These are phyloP conservation scores for Globisporangium polare DNA, from an alignment of 352 stramenopile species.

Conservation along the genomic window DNA sequence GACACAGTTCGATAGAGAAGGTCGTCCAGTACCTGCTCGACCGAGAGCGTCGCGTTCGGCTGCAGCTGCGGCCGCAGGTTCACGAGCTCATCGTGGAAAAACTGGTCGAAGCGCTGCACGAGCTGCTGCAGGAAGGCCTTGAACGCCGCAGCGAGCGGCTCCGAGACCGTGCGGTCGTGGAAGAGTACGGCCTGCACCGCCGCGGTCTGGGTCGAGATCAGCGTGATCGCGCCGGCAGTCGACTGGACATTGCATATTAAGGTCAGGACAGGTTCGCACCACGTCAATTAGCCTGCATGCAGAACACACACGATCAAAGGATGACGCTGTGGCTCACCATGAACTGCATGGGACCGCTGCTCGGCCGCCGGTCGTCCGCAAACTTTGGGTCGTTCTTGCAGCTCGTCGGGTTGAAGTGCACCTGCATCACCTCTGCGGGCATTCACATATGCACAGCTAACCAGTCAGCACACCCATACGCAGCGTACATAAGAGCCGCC, in stretches of 20 bases:
- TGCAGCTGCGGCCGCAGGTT: constrained; percentile 39
- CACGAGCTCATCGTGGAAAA: constrained; percentile 39
- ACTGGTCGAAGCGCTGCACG: constrained; percentile 40
- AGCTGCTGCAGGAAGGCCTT: constrained; percentile 59
- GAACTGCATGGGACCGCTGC: constrained; percentile 19
- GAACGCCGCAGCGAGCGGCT: constrained; percentile 39
- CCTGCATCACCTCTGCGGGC: constrained; percentile 53
- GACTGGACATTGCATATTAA: constrained; percentile 14
- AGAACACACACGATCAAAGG: neutral
- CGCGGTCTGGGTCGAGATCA: constrained; percentile 66
- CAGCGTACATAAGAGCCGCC: neutral
- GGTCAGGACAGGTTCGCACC: neutral
- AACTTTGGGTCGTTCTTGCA: constrained; percentile 18
- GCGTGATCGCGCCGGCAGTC: constrained; percentile 49
- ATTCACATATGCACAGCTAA: neutral
- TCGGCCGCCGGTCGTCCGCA: constrained; percentile 14
- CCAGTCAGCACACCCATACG: neutral
- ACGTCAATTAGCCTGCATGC: neutral
- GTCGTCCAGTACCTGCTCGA: constrained; percentile 18
- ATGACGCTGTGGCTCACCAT: constrained; percentile 7
- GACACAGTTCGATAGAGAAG: neutral
- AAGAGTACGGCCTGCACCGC: constrained; percentile 70
- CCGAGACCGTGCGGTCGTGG: constrained; percentile 57
- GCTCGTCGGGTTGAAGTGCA: constrained; percentile 52
- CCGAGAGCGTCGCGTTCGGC: constrained; percentile 29